A percentile compares a stretch with the other conserved stretches of the same genome.
phyloP scores from a whole-genome alignment of 2,329 filamentous ascomycete genomes.

The Aspergillus costaricaensis region DNA sequence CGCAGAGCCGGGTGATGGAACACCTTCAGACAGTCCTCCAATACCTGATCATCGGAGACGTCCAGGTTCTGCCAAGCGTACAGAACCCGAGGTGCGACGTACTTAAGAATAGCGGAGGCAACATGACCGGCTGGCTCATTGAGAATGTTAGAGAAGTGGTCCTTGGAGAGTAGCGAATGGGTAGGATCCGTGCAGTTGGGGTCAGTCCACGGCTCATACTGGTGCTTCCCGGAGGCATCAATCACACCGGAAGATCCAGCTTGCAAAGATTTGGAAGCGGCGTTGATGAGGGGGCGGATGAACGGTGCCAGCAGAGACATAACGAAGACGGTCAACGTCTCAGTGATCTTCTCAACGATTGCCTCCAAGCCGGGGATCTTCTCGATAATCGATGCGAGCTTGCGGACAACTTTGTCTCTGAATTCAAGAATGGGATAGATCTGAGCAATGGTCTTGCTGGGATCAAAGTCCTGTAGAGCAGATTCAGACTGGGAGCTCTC shows the following conservation, averaged over 20 bases:
- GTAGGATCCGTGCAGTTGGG: constrained; percentile 74
- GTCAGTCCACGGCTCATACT: constrained; percentile 79
- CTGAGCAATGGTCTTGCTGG: constrained; percentile 71
- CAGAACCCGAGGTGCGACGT: constrained; percentile 80
- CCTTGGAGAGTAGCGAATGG: constrained; percentile 80
- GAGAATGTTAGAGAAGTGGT: constrained; percentile 78
- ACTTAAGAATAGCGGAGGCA: constrained; percentile 76
- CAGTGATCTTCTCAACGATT: constrained; percentile 90
- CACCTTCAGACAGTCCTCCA: constrained; percentile 75
- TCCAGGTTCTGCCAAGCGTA: constrained; percentile 91
- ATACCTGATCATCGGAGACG: constrained; percentile 78
- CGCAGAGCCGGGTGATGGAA: constrained; percentile 91
- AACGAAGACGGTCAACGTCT: constrained; percentile 89
- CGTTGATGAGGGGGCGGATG: constrained; percentile 85
- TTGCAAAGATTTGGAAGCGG: constrained; percentile 82
- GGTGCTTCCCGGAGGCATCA: constrained; percentile 68
- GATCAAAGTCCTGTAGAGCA: constrained; percentile 71
- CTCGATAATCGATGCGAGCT: constrained; percentile 79
- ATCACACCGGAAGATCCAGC: constrained; percentile 75
- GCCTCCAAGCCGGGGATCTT: constrained; percentile 89
- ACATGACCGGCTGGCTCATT: constrained; percentile 76
- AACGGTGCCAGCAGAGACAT: constrained; percentile 89
- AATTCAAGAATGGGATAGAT: constrained; percentile 96
- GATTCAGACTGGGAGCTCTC: constrained; percentile 27
- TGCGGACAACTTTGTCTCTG: constrained; percentile 87